These are phyloP conservation scores for Histomonas meleagridis DNA, from an alignment of 208 protist genomes.

Conservation along the genomic window DNA sequence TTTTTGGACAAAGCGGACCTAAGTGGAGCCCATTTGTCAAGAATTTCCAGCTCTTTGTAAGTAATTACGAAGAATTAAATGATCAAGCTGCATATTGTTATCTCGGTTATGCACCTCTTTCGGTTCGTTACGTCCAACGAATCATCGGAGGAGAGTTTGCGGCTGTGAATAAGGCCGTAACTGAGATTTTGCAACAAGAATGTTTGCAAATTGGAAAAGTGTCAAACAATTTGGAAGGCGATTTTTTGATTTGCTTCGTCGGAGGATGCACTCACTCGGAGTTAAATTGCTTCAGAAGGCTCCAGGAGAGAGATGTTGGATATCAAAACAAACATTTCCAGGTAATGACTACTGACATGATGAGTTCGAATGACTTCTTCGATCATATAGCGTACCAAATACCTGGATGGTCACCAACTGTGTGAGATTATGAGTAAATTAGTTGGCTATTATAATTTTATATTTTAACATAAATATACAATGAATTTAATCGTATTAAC, in stretches of 20 bases:
- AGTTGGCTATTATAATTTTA: too few relatives aligned
- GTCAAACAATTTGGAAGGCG: not conserved
- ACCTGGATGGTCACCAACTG: not conserved
- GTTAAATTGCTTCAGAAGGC: not conserved
- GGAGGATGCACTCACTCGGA: slow-evolving; percentile 15
- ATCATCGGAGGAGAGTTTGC: not conserved
- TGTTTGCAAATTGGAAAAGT: not conserved
- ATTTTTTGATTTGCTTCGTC: not conserved
- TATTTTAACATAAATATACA: too few relatives aligned
- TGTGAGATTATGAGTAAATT: too few relatives aligned
- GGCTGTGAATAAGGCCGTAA: not conserved
- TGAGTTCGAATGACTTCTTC: not conserved
- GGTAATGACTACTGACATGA: slow-evolving; percentile 7
- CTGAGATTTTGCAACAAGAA: not conserved
- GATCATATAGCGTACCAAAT: not conserved
- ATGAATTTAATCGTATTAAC: too few relatives aligned
- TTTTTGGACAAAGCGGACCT: not conserved
- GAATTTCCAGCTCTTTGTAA: not conserved
- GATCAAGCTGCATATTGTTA: not conserved
- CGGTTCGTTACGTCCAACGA: not conserved
- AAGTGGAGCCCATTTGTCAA: not conserved
- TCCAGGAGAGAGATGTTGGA: not conserved
- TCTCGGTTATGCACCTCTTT: not conserved
- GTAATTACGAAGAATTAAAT: not conserved
- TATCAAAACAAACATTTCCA: not conserved